phyloP scores from a whole-genome alignment of 116 monocot species.

The Dioscorea cayenensis region DNA sequence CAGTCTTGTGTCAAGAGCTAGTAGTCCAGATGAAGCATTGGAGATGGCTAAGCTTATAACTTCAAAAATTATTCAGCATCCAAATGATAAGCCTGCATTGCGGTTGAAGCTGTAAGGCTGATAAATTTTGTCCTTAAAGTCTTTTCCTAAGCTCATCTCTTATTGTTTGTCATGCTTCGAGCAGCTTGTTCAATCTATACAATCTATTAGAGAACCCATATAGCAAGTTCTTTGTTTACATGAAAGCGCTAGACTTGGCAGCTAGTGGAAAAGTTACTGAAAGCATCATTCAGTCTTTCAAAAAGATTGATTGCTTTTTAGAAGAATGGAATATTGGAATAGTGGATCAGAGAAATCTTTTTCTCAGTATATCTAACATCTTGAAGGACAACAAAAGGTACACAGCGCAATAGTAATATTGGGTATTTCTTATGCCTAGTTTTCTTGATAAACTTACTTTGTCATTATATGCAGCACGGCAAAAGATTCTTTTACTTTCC shows the following conservation, averaged over 20 bases:
- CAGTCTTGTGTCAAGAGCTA: slow-evolving; percentile 55
- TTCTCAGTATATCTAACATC: slow-evolving; percentile 63
- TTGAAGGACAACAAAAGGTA: slow-evolving; percentile 94
- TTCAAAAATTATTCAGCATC: slow-evolving; percentile 69
- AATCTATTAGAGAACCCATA: slow-evolving; percentile 82
- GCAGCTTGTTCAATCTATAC: slow-evolving; percentile 91
- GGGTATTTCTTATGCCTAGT: background rate
- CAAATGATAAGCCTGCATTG: slow-evolving; percentile 75
- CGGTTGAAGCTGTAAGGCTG: slow-evolving; percentile 73
- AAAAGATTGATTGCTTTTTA: slow-evolving; percentile 73
- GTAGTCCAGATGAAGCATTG: slow-evolving; percentile 64
- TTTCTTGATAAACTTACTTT: background rate
- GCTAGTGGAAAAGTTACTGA: slow-evolving; percentile 65
- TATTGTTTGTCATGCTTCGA: slow-evolving; percentile 14
- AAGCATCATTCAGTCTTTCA: slow-evolving; percentile 80
- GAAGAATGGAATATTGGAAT: slow-evolving; percentile 78
- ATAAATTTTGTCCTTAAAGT: background rate
- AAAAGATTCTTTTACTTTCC: slow-evolving; percentile 69
- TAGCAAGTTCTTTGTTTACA: slow-evolving; percentile 74
- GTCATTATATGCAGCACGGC: slow-evolving; percentile 36
- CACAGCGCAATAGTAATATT: background rate
- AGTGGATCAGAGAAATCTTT: slow-evolving; percentile 74
- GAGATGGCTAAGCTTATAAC: slow-evolving; percentile 88
- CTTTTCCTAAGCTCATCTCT: background rate
- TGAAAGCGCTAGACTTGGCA: slow-evolving; percentile 68